A percentile compares a stretch with the other conserved stretches of the same genome.
phyloP scores from a whole-genome alignment of 2,329 filamentous ascomycete species.

The Neonectria coccinea region DNA sequence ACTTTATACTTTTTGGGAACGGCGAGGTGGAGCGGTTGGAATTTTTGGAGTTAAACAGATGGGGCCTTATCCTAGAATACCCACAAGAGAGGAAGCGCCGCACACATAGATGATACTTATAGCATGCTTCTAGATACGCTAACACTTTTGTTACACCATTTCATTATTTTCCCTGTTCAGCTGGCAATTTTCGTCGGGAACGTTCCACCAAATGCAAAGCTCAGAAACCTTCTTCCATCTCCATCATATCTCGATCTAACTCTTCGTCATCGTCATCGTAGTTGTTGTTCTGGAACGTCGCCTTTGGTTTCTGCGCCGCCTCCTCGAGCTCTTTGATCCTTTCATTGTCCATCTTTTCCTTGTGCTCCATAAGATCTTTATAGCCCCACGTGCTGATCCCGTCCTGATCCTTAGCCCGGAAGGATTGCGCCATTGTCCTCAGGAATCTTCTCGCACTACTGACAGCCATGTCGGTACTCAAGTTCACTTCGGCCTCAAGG shows the following conservation, averaged over 20 bases:
- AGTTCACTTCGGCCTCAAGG: constrained; percentile 84
- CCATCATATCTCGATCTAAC: constrained; percentile 68
- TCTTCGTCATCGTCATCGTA: constrained; percentile 66
- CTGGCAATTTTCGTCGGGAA: constrained; percentile 11
- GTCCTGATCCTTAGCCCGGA: constrained; percentile 84
- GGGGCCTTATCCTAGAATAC: neutral
- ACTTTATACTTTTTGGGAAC: neutral
- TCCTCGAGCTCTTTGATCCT: constrained; percentile 72
- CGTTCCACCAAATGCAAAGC: neutral
- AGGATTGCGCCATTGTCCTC: constrained; percentile 91
- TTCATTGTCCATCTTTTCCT: constrained; percentile 79
- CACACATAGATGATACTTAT: constrained; percentile 17
- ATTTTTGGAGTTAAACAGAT: constrained; percentile 3
- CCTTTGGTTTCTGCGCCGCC: constrained; percentile 43
- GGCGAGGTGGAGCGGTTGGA: constrained; percentile 4
- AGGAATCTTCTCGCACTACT: constrained; percentile 90
- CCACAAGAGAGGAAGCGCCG: neutral
- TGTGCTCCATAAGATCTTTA: constrained; percentile 80
- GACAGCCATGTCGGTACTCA: constrained; percentile 96
- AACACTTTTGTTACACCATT: constrained; percentile 5
- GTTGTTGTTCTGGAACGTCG: constrained; percentile 53
- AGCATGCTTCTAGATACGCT: constrained; percentile 8
- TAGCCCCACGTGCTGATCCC: constrained; percentile 94
- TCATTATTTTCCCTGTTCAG: neutral
- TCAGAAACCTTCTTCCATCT: constrained; percentile 57